Evolutionary conservation across 2,329 filamentous ascomycete species (phyloP).

Genomic region (Exophiala sp.): DNA sequence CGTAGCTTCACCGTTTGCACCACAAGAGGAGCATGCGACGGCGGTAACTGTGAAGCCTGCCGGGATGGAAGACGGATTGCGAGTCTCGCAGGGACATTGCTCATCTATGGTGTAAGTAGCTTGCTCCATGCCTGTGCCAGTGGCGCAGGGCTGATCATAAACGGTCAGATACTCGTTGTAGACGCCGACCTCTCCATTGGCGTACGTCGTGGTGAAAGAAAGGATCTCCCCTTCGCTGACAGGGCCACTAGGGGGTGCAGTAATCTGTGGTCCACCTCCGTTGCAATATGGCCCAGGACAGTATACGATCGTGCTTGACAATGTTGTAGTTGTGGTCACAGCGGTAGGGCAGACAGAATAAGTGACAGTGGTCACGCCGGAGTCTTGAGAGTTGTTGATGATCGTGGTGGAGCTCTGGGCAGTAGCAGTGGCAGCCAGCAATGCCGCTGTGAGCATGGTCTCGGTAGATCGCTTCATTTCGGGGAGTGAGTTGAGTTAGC

Average conservation of each 20-base stretch:
- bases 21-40: conserved; percentile 22
- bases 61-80: conserved; percentile 16
- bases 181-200: conserved; percentile 24
- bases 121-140: conserved; percentile 23
- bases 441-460: conserved; percentile 18
- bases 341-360: conserved; percentile 27
- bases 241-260: conserved; percentile 9
- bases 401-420: conserved; percentile 25
- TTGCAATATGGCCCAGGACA: conserved; percentile 22
- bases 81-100: conserved; percentile 29
- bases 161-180: conserved; percentile 29
- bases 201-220: conserved; percentile 24
- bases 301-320: conserved; percentile 26
- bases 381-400: conserved; percentile 16
- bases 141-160: conserved; percentile 28
- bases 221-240: conserved; percentile 17
- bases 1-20: conserved; percentile 17
- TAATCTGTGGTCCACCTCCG: conserved; percentile 21
- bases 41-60: conserved; percentile 27
- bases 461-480: conserved; percentile 20
- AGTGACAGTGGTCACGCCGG: conserved; percentile 20
- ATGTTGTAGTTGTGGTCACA: conserved; percentile 25
- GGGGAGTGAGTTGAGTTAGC: conserved; percentile 1
- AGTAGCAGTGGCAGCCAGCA: conserved; percentile 21
- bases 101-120: conserved; percentile 34